Base-by-base conservation (phyloP, 768 basidiomycete genomes). In the Trametes maxima region DNA sequence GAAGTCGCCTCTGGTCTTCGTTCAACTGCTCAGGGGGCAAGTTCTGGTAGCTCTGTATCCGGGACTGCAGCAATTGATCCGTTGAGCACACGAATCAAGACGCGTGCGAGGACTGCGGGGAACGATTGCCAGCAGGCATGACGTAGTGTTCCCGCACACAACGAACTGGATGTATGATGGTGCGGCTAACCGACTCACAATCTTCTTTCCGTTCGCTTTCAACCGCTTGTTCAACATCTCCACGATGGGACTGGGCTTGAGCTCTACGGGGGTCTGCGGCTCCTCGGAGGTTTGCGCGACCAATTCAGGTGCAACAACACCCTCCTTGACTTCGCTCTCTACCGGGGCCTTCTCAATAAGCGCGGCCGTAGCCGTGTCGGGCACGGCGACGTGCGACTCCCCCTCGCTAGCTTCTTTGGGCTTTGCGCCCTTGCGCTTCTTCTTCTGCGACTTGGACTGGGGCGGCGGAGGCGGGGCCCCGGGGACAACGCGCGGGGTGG, bases 201-300 rank as follows among this genome's bases (percentile, higher is more conserved):
- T 90, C 76, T 95, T 95, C 80, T 95, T 95, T 56, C 80, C 81
- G 21, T 91, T 81, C 40, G 82, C 79, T 65, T 92, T 90, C 69
- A 92, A 74, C 51, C 93, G 83, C 76, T 94, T 95, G 68, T 80
- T 79, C 63, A 95, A 76, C 63, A 95, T 82, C 47, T 95, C 92
- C 53, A 89, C 84, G 57, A 90, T 81, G 8, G 92, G 87, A 63
- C 88, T 90, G 17, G 72, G 75, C 71, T 86, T 90, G 33, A 42
- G 21, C 4, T 67, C 70, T 17, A 59, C 50, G 3, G 69, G 69
- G 0, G 71, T 60, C 48, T 65, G 62, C 8, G 62, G 44, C 19
- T 54, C 58, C 44, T 60, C 60, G n/a, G 65, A 65, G 2, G 75
- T 68, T 45, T 75, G 76, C 5, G 76, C 78, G 60, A 79, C 74